Base-by-base conservation (phyloP, 495 filamentous ascomycete species). In the Rhypophila decipiens region DNA sequence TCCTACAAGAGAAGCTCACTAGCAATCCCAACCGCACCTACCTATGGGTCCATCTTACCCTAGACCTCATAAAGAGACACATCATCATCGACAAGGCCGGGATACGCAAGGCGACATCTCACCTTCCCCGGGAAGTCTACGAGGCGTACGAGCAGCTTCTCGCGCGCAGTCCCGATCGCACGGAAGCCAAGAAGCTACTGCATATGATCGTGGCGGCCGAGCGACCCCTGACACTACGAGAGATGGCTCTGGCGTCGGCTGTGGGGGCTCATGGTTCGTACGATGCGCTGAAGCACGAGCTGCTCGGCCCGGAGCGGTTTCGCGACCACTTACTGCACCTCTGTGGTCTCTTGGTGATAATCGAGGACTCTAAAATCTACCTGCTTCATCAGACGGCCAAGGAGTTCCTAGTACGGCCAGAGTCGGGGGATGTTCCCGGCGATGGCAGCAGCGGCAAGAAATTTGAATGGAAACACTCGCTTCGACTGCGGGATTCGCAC, bases 41-140 rank as follows among this genome's bases (percentile, higher is more conserved):
- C 46, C 42, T 53, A 2, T 53, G 51, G 51, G 41, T 53, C 15
- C 33, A 53, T 31, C 46, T 53, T 3, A 37, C 36, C 8, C 39
- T 53, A 2, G n/a, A 45, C 7, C 8, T 44, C 18, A 31, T 53
- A 2, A 18, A 44, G 18, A 27, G 4, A 11, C 8, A 13, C 23
- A 15, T 42, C 23, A 11, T 15, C 15, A 18, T 27, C 12, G 18
- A 22, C 5, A n/a, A 42, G 20, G 40, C 15, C 22, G 40, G 19
- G 11, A n/a, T 42, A 17, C 40, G 19, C 17, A 18, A 18, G 9
- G 22, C 24, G 11, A 42, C 31, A 12, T 24, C 23, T 20, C 35
- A 29, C 29, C 29, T 45, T 12, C 42, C 42, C 22, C 20, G 24
- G 11, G 37, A 29, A 15, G 19, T 36, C 27, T 17, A 45, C n/a